Evolutionary conservation across 2,329 filamentous ascomycete genomes (phyloP).

Genomic region (Celoporthe dispersa): DNA sequence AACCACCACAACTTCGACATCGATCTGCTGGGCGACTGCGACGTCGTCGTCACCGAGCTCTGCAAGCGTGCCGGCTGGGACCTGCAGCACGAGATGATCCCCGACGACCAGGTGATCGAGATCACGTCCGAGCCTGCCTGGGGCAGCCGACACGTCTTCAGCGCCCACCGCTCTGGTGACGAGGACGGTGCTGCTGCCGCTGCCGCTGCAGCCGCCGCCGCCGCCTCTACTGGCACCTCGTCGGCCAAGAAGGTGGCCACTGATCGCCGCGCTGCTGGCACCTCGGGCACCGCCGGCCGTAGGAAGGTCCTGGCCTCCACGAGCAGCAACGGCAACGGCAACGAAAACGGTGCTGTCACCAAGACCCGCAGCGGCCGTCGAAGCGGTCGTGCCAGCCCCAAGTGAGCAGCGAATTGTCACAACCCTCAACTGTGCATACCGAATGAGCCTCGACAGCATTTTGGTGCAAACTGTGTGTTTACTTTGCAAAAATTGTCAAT

Average conservation of each 20-base stretch:
- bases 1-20: constrained; percentile 94
- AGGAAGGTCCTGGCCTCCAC: constrained; percentile 7
- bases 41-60: constrained; percentile 85
- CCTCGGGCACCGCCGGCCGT: constrained; percentile 1
- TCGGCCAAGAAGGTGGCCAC: neutral
- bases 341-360: neutral
- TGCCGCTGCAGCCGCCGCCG: neutral
- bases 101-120: constrained; percentile 64
- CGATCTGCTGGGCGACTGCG: constrained; percentile 93
- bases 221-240: neutral
- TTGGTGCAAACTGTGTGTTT: neutral
- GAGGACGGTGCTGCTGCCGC: neutral
- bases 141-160: constrained; percentile 50
- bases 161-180: constrained; percentile 10
- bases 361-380: constrained; percentile 19
- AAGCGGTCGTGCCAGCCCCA: constrained; percentile 16
- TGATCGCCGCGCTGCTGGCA: neutral
- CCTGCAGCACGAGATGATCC: constrained; percentile 81
- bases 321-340: neutral
- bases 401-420: neutral
- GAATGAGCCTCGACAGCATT: neutral
- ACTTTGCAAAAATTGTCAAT: neutral
- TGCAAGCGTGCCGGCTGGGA: constrained; percentile 82
- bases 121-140: constrained; percentile 55
- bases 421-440: neutral